A percentile compares a stretch with the other conserved stretches of the same genome.
These are phyloP conservation scores for Colletotrichum noveboracense DNA, from an alignment of 2,329 filamentous ascomycete species.

Conservation along the genomic window DNA sequence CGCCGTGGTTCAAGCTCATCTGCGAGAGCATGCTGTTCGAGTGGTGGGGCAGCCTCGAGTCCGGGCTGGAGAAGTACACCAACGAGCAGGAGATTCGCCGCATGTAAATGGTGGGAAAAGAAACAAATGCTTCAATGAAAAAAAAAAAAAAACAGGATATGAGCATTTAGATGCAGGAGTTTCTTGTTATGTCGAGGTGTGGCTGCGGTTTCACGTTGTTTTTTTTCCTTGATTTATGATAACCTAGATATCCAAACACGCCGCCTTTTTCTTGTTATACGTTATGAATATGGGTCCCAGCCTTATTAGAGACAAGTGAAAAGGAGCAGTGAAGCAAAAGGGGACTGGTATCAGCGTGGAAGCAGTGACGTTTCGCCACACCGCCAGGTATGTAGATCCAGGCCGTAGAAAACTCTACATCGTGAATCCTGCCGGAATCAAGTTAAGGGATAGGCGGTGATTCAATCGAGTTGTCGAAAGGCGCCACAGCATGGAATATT, in stretches of 20 bases:
- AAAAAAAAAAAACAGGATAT: neutral
- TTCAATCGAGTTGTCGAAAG: no score
- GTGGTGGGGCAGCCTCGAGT: conserved; percentile 91
- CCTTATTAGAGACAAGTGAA: no score
- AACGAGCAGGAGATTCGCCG: conserved; percentile 87
- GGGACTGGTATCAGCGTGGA: no score
- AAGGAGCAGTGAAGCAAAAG: no score
- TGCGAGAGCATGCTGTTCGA: conserved; percentile 97
- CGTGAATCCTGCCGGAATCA: no score
- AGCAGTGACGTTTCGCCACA: no score
- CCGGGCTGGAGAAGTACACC: conserved; percentile 82
- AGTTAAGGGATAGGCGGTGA: no score
- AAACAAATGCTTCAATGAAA: neutral
- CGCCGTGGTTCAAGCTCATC: conserved; percentile 99
- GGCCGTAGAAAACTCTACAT: no score
- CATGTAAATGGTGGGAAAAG: conserved; percentile 59
- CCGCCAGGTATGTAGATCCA: no score
- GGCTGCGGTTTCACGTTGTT: neutral
- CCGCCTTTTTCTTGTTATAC: neutral
- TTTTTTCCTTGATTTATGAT: neutral
- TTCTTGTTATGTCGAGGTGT: neutral
- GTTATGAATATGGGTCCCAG: no score
- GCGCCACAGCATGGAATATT: no score
- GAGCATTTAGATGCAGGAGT: neutral
- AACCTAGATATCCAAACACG: neutral